phyloP scores from a whole-genome alignment of 2,329 filamentous ascomycete species.

The Aureobasidium sp. region DNA sequence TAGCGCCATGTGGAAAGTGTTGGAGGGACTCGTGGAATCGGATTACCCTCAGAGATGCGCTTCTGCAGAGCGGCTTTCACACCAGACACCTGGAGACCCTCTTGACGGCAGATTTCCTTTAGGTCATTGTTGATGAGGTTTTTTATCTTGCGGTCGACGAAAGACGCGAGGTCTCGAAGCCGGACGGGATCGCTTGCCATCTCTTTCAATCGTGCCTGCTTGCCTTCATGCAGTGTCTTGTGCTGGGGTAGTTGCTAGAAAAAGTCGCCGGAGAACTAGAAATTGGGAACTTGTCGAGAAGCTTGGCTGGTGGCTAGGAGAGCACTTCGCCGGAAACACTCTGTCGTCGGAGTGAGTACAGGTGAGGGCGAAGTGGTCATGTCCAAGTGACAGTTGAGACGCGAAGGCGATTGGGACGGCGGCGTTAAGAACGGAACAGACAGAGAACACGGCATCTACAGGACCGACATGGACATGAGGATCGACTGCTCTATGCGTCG shows the following conservation, averaged over 20 bases:
- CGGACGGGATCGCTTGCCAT: not conserved
- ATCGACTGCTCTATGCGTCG: not conserved
- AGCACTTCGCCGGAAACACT: not conserved
- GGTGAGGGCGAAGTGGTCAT: not conserved
- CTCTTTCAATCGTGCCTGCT: not conserved
- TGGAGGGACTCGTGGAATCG: slow-evolving; percentile 19
- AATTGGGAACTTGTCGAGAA: not conserved
- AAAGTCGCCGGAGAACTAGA: not conserved
- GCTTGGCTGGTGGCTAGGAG: not conserved
- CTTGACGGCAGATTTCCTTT: slow-evolving; percentile 65
- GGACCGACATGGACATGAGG: not conserved
- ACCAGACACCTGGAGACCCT: slow-evolving; percentile 69
- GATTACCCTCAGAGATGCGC: slow-evolving; percentile 66
- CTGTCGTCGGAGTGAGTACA: not conserved
- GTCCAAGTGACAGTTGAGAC: not conserved
- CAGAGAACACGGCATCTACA: not conserved
- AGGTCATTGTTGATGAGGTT: slow-evolving; percentile 57
- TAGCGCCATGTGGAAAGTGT: slow-evolving; percentile 24
- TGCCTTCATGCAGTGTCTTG: not conserved
- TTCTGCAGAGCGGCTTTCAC: slow-evolving; percentile 76
- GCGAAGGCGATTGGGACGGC: not conserved
- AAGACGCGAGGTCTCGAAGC: slow-evolving; percentile 12
- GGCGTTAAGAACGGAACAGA: not conserved
- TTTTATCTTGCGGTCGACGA: slow-evolving; percentile 40
- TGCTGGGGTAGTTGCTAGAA: not conserved